A percentile compares a stretch with the other conserved stretches of the same genome.
These are phyloP conservation scores for Cystobasidium sp. DNA, from an alignment of 1,284 basidiomycete genomes.

Conservation along the genomic window DNA sequence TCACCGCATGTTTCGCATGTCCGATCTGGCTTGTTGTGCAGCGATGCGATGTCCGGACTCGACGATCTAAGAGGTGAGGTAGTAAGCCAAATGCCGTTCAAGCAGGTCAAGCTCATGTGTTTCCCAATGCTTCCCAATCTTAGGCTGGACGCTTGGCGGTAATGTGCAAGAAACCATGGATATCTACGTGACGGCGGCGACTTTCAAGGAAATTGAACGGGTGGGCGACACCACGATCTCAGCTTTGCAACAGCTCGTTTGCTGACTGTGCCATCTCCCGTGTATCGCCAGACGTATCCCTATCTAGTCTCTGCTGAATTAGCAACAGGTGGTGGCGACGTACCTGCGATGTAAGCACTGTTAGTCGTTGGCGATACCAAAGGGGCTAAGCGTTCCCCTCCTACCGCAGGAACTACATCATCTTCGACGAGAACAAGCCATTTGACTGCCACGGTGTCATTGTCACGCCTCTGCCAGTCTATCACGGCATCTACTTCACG, in stretches of 20 bases:
- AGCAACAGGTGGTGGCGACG: conserved; percentile 77
- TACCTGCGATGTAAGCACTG: conserved; percentile 57
- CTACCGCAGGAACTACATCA: conserved; percentile 70
- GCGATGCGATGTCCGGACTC: conserved; percentile 73
- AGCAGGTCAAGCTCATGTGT: conserved; percentile 1
- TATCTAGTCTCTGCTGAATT: conserved; percentile 75
- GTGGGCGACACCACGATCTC: not conserved
- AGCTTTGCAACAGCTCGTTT: not conserved
- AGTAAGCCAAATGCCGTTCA: conserved; percentile 40
- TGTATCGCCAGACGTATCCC: conserved; percentile 64
- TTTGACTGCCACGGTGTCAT: conserved; percentile 69
- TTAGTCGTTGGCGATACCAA: conserved; percentile 22
- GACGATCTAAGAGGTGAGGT: conserved; percentile 73
- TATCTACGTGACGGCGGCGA: conserved; percentile 69
- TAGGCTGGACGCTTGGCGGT: conserved; percentile 73
- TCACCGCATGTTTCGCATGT: not conserved
- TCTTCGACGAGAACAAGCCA: conserved; percentile 67
- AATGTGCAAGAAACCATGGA: conserved; percentile 74
- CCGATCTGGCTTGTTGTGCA: not conserved
- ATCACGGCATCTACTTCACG: conserved; percentile 58
- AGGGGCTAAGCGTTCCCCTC: conserved; percentile 61
- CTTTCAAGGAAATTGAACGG: conserved; percentile 67
- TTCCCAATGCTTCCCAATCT: conserved; percentile 36
- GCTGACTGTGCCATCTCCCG: not conserved
- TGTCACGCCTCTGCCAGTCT: conserved; percentile 68